Evolutionary conservation across 2,329 filamentous ascomycete genomes (phyloP).

Genomic region (Ceratocystis ficicola): DNA sequence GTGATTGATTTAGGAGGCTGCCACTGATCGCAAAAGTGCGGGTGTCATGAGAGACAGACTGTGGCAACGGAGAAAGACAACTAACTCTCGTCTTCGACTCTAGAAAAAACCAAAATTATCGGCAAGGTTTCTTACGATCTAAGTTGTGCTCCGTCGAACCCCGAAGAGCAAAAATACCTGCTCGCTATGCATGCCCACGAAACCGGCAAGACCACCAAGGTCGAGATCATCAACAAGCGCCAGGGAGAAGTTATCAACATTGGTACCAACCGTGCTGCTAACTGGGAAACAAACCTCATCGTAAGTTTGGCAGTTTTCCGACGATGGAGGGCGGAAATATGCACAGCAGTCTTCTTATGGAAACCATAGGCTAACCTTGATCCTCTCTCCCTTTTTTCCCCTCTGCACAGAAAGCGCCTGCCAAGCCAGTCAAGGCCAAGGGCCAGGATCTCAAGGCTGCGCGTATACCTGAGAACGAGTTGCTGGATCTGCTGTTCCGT

Average conservation of each 20-base stretch:
- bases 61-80: no score
- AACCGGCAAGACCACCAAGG: slow-evolving; percentile 44
- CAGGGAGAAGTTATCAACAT: slow-evolving; percentile 20
- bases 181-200: slow-evolving; percentile 42
- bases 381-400: neutral
- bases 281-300: slow-evolving; percentile 40
- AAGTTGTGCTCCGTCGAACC: slow-evolving; percentile 59
- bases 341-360: neutral
- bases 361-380: slow-evolving; percentile 23
- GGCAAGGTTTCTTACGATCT: slow-evolving; percentile 66
- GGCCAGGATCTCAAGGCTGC: slow-evolving; percentile 71
- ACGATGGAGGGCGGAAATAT: neutral
- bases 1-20: neutral
- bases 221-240: slow-evolving; percentile 32
- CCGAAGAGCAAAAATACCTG: slow-evolving; percentile 54
- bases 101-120: slow-evolving; percentile 66
- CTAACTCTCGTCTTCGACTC: neutral
- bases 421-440: slow-evolving; percentile 42
- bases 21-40: neutral
- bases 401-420: slow-evolving; percentile 39
- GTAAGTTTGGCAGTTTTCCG: slow-evolving; percentile 35
- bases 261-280: slow-evolving; percentile 27
- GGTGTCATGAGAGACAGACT: neutral
- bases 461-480: slow-evolving; percentile 77
- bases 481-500: slow-evolving; percentile 72